phyloP scores from a whole-genome alignment of 768 basidiomycete genomes.

The Suillus brevipes region DNA sequence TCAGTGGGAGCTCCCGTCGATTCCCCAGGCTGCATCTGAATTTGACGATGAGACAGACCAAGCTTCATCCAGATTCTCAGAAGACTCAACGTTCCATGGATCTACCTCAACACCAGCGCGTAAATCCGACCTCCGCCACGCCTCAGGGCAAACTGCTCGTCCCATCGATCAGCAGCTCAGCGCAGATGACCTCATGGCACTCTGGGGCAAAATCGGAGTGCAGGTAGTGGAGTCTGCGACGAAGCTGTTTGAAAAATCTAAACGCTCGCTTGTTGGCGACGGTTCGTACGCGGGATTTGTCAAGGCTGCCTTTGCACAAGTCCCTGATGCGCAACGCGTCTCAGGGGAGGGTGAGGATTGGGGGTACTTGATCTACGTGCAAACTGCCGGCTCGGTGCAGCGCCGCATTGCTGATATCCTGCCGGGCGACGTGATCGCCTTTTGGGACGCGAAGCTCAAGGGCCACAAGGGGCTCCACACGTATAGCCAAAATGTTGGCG shows the following conservation, averaged over 20 bases:
- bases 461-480: constrained; percentile 74
- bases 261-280: constrained; percentile 77
- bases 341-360: constrained; percentile 41
- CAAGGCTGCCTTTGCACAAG: constrained; percentile 59
- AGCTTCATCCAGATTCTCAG: constrained; percentile 63
- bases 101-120: constrained; percentile 28
- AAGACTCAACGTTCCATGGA: constrained; percentile 44
- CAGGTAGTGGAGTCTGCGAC: constrained; percentile 72
- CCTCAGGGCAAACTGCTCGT: constrained; percentile 14
- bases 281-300: constrained; percentile 84
- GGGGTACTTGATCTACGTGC: constrained; percentile 77
- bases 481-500: constrained; percentile 63
- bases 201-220: constrained; percentile 76
- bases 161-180: constrained; percentile 41
- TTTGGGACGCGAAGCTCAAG: constrained; percentile 78
- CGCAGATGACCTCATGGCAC: constrained; percentile 64
- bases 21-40: constrained; percentile 55
- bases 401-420: constrained; percentile 76
- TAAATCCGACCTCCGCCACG: constrained; percentile 14
- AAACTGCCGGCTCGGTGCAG: constrained; percentile 65
- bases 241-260: constrained; percentile 70
- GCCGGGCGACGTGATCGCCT: constrained; percentile 81
- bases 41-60: constrained; percentile 52
- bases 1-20: constrained; percentile 68
- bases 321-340: constrained; percentile 56